Conservation (phyloP, 2,329 filamentous ascomycete species). For the Berkeleyomyces rouxiae region DNA sequence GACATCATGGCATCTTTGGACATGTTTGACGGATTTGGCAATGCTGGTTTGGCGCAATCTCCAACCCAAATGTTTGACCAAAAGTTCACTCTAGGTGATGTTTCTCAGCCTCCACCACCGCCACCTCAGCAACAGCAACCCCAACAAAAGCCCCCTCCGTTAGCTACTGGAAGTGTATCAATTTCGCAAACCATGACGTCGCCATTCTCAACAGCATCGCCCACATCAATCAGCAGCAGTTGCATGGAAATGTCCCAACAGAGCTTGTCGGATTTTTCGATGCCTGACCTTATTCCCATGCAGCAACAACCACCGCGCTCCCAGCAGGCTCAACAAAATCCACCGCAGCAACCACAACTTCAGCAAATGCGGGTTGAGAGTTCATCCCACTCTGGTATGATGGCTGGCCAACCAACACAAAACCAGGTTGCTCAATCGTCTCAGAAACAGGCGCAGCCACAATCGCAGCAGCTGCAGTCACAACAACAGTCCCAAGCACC, state of each 20-base stretch:
- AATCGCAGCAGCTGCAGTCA: background rate
- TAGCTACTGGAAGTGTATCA: background rate
- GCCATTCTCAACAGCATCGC: constrained; percentile 10
- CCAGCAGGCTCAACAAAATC: background rate
- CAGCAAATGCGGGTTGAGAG: constrained; percentile 1
- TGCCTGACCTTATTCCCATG: constrained; percentile 9
- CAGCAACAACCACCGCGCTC: constrained; percentile 8
- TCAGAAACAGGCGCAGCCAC: background rate
- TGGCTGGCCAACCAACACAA: background rate
- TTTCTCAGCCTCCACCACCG: background rate
- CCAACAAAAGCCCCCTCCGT: background rate
- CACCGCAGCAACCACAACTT: background rate
- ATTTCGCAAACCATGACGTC: constrained; percentile 7
- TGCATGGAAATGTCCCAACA: constrained; percentile 11
- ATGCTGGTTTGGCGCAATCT: constrained; percentile 41
- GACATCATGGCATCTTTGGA: constrained; percentile 39
- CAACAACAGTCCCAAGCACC: background rate
- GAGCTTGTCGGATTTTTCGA: constrained; percentile 6
- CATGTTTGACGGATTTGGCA: constrained; percentile 51
- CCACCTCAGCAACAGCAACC: background rate
- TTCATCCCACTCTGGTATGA: background rate
- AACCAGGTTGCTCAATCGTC: background rate
- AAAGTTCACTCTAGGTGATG: constrained; percentile 9
- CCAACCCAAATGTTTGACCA: constrained; percentile 21
- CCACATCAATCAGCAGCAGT: constrained; percentile 9